Evolutionary conservation across 1,284 basidiomycete genomes (phyloP), one percentile per base, ranked within the genome.

Genomic region (Neotropicomus parvogracilis): DNA sequence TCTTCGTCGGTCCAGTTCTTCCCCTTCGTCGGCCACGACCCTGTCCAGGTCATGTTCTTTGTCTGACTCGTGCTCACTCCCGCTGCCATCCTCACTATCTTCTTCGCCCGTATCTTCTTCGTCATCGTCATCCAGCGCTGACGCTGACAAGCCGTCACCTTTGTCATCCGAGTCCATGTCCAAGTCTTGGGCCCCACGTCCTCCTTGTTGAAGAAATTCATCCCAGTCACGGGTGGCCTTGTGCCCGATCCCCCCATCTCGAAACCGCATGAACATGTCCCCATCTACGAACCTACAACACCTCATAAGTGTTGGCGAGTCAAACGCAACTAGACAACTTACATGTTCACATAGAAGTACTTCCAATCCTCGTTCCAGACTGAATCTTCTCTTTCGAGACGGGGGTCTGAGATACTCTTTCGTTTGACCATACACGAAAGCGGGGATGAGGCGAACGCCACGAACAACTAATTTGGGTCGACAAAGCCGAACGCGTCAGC

Each of bases 401-500:
- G n/a, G n/a, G n/a, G n/a, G n/a, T n/a, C n/a, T n/a, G n/a, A n/a
- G n/a, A n/a, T n/a, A n/a, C n/a, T n/a, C n/a, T n/a, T n/a, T 13
- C 2, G 46, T 48, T 10, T 12, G 2, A 1, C 42, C 32, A 7
- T 16, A 20, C 0, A n/a, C n/a, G 3, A 52, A 55, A 0, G 3
- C 17, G 4, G 44, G 38, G 6, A 55, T 53, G 0, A 55, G 31
- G 10, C 55, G 45, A 1, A 54, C 34, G 0, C 38, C 35, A 1
- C 13, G 10, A 9, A 54, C 35, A 0, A 54, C 43, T 1, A 16
- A 6, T 47, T 4, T 0, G 44, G 46, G 11, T 55, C 38, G 0
- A 55, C 3, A 14, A 55, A 55, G 2, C 48, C 21, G 11, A 52
- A 56, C 3, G 45, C 19, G 6, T 56, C 46, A 2, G 16, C 2